Conservation (phyloP, 495 filamentous ascomycete species). For the Neurospora terricola region DNA sequence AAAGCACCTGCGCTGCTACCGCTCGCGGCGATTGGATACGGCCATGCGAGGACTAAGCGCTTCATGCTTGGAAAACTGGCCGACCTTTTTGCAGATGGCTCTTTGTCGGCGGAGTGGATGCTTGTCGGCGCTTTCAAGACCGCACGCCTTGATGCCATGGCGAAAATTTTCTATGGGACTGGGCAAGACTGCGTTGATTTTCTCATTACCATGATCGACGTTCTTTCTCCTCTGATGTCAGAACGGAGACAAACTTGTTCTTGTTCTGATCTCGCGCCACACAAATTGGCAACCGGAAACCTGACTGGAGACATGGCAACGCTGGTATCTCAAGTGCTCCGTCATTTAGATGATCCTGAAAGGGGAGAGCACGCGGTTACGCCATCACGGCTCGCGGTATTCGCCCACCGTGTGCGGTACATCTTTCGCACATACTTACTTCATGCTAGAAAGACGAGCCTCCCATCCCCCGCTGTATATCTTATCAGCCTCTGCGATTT, state of each 20-base stretch:
- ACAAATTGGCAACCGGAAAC: constrained; percentile 3
- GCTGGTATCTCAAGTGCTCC: constrained; percentile 13
- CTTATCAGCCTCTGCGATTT: constrained; percentile 18
- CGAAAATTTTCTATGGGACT: constrained; percentile 1
- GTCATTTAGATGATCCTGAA: not conserved
- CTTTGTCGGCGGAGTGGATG: constrained; percentile 35
- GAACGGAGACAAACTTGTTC: not conserved
- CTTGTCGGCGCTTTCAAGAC: constrained; percentile 29
- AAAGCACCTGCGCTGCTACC: constrained; percentile 15
- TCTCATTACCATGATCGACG: constrained; percentile 19
- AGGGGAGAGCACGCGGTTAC: not conserved
- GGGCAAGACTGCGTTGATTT: constrained; percentile 29
- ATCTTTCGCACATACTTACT: constrained; percentile 4
- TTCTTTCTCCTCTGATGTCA: constrained; percentile 21
- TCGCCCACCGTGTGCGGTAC: constrained; percentile 12
- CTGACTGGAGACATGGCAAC: constrained; percentile 9
- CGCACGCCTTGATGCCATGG: constrained; percentile 19
- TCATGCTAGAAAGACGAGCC: constrained; percentile 3
- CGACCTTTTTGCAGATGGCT: constrained; percentile 19
- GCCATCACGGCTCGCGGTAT: not conserved
- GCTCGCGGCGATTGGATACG: constrained; percentile 20
- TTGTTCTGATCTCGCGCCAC: constrained; percentile 1
- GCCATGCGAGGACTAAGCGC: constrained; percentile 12
- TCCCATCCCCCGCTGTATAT: constrained; percentile 13
- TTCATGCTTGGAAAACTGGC: constrained; percentile 29